A percentile compares a stretch with the other conserved stretches of the same genome.
phyloP scores from a whole-genome alignment of 129 eudicot genomes.

The Arctium minus region DNA sequence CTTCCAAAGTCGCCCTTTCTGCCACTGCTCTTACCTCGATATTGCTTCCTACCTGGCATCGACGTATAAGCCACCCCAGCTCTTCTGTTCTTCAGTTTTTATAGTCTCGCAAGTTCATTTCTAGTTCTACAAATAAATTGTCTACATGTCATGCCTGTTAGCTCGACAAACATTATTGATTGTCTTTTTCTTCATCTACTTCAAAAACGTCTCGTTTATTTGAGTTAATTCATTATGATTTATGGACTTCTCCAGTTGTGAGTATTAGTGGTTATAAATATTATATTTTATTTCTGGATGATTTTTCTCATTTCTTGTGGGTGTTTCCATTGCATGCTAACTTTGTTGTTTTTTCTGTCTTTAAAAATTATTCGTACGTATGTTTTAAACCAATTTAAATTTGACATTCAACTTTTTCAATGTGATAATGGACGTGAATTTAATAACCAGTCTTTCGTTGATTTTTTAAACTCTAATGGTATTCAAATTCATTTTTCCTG shows the following conservation, averaged over 20 bases:
- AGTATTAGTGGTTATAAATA: not conserved
- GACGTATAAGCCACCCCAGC: not conserved
- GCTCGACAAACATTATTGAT: not conserved
- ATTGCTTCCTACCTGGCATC: not conserved
- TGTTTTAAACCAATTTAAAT: not conserved
- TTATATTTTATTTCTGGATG: not conserved
- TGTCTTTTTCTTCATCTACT: not conserved
- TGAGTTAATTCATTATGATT: not conserved
- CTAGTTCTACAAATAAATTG: too few relatives aligned
- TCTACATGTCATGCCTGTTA: too few relatives aligned
- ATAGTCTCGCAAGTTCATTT: not conserved
- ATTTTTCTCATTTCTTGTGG: not conserved
- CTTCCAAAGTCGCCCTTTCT: not conserved
- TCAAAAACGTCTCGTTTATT: not conserved
- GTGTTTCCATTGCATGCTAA: not conserved
- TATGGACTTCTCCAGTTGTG: not conserved
- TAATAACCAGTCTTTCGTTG: too few relatives aligned
- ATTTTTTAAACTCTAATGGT: too few relatives aligned
- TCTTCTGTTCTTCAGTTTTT: not conserved
- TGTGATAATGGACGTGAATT: not conserved
- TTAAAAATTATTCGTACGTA: not conserved
- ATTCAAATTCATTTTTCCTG: too few relatives aligned
- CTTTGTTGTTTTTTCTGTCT: not conserved
- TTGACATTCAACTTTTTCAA: not conserved
- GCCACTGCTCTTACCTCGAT: not conserved